phyloP scores from a whole-genome alignment of 192 early-diverging fungal genomes.

The Backusella australiensis region DNA sequence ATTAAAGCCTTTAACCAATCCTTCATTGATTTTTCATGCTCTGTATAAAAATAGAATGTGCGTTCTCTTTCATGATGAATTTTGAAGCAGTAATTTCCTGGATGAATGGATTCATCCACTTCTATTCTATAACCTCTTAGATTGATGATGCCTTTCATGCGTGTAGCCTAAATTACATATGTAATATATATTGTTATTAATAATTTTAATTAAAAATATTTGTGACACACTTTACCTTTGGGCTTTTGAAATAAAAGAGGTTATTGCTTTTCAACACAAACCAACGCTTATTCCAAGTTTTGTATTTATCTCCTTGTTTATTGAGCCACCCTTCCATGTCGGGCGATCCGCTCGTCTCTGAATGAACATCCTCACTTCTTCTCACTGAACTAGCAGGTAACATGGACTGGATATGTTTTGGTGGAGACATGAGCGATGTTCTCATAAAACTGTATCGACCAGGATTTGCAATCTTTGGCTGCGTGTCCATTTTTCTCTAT shows the following conservation, averaged over 20 bases:
- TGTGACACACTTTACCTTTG: slow-evolving; percentile 16
- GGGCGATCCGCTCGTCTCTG: slow-evolving; percentile 13
- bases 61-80: slow-evolving; percentile 52
- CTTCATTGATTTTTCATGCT: slow-evolving; percentile 46
- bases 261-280: slow-evolving; percentile 55
- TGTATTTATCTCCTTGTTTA: slow-evolving; percentile 57
- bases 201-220: background rate
- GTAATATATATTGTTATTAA: background rate
- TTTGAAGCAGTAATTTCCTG: slow-evolving; percentile 62
- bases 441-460: slow-evolving; percentile 12
- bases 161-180: slow-evolving; percentile 14
- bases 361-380: background rate
- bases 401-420: background rate
- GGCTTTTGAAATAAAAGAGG: slow-evolving; percentile 56
- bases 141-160: slow-evolving; percentile 56
- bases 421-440: background rate
- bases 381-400: background rate
- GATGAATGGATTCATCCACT: slow-evolving; percentile 51
- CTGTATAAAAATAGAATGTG: slow-evolving; percentile 56
- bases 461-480: background rate
- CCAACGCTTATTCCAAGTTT: slow-evolving; percentile 57
- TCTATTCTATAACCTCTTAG: slow-evolving; percentile 53
- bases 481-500: background rate
- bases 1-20: slow-evolving; percentile 60
- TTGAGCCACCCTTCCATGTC: slow-evolving; percentile 56